phyloP scores from a whole-genome alignment of 495 filamentous ascomycete species.

The Jackrogersella multiformis region DNA sequence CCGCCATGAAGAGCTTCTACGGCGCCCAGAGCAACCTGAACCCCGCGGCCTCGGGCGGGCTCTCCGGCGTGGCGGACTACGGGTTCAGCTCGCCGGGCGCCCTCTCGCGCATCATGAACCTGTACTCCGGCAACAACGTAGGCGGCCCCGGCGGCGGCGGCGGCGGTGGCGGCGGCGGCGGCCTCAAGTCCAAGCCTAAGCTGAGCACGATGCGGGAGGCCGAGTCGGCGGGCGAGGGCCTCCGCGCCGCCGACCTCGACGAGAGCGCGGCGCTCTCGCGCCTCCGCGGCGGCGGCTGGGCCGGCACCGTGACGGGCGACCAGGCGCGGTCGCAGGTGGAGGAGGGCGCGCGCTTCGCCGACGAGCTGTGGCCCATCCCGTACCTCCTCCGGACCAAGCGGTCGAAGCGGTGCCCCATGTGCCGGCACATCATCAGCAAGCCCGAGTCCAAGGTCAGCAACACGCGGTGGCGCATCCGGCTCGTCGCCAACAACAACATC shows the following conservation, averaged over 20 bases:
- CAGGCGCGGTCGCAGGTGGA: constrained; percentile 60
- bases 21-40: constrained; percentile 68
- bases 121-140: constrained; percentile 76
- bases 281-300: constrained; percentile 55
- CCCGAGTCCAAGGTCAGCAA: constrained; percentile 89
- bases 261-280: constrained; percentile 60
- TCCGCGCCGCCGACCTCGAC: constrained; percentile 62
- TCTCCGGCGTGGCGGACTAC: constrained; percentile 64
- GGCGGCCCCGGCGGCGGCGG: constrained; percentile 60
- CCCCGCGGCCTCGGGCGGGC: constrained; percentile 60
- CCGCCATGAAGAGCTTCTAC: constrained; percentile 75
- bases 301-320: constrained; percentile 49
- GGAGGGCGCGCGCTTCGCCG: constrained; percentile 61
- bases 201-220: constrained; percentile 81
- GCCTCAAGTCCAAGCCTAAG: constrained; percentile 74
- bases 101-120: constrained; percentile 86
- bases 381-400: constrained; percentile 88
- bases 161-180: constrained; percentile 58
- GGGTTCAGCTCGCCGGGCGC: constrained; percentile 82
- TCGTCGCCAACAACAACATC: constrained; percentile 89
- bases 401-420: constrained; percentile 88
- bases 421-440: constrained; percentile 93
- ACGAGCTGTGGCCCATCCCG: constrained; percentile 79
- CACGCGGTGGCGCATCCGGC: constrained; percentile 86
- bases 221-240: constrained; percentile 70